Conservation (phyloP, 1,284 basidiomycete genomes). For the Rhodotorula sp. region DNA sequence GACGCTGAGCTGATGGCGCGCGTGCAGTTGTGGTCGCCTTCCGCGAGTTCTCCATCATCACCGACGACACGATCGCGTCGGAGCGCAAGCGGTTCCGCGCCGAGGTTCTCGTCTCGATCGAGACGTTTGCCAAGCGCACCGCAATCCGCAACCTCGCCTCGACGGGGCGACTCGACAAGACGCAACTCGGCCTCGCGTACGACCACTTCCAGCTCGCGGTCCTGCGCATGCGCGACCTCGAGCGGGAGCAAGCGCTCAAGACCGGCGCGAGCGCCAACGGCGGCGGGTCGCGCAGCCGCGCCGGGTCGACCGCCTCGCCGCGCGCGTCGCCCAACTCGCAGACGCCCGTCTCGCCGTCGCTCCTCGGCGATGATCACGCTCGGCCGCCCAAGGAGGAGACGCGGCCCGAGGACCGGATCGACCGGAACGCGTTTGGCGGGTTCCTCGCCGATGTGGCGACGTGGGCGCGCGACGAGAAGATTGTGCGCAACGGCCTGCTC, state of each 20-base stretch:
- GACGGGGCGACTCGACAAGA: slow-evolving; percentile 80
- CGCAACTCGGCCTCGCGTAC: slow-evolving; percentile 85
- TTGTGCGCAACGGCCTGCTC: slow-evolving; percentile 88
- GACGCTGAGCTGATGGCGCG: not conserved
- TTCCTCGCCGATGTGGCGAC: slow-evolving; percentile 92
- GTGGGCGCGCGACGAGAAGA: slow-evolving; percentile 93
- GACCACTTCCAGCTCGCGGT: slow-evolving; percentile 64
- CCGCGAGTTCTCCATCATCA: slow-evolving; percentile 91
- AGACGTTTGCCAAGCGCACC: slow-evolving; percentile 92
- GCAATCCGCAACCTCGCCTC: slow-evolving; percentile 85
- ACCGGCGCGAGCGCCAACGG: not conserved
- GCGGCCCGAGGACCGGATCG: slow-evolving; percentile 79
- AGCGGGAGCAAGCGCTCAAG: slow-evolving; percentile 10
- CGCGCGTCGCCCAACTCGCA: slow-evolving; percentile 11
- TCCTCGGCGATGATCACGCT: not conserved
- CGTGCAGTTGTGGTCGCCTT: slow-evolving; percentile 72
- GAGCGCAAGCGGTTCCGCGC: slow-evolving; percentile 85
- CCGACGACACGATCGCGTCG: slow-evolving; percentile 87
- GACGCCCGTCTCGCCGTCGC: slow-evolving; percentile 4
- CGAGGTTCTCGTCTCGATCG: slow-evolving; percentile 91
- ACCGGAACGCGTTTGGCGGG: slow-evolving; percentile 78
- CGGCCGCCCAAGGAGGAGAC: slow-evolving; percentile 26
- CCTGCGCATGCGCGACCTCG: slow-evolving; percentile 39
- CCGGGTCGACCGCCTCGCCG: not conserved
- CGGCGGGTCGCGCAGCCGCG: not conserved